Base-by-base conservation (phyloP, 805 yeast species). In the Kazachstania bromeliacearum region DNA sequence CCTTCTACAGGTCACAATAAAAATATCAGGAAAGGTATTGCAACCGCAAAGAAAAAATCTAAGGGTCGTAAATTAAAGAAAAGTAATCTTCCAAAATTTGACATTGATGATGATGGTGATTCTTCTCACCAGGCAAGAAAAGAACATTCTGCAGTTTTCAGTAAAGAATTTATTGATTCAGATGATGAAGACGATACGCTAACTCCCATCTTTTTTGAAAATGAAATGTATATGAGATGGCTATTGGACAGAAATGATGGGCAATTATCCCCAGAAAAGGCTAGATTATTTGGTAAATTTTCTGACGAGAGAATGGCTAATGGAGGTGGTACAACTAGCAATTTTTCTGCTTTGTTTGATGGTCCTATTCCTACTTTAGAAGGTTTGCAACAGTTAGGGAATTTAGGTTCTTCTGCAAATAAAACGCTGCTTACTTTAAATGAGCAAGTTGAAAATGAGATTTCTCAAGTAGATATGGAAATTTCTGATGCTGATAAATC, bases 161-260 rank as follows among this genome's bases (percentile, higher is more conserved):
- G 61, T 36, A 56, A 53, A 34, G 61, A 55, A 26, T 50, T 48
- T 31, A 53, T 59, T 34, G 62, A 58, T 35, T 57, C 63, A 17
- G 62, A 57, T 13, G 51, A 46, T 7, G 60, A 49, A 5, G 51
- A 50, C 15, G 48, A 43, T 3, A 17, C 33, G 0, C 33, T 48
- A 21, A 44, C 45, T 24, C 45, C 59, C 6, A 38, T 51, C 5
- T 57, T 57, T 30, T 59, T 51, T 39, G 62, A 59, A 39, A 59
- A 59, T 38, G 64, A 59, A 40, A 50, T 50, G 50, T 58, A 50
- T 31, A 39, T 56, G 54, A 55, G 62, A 34, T 51, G 44, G 41
- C 34, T 58, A 31, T 40, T 56, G 3, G 59, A 58, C 39, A 51
- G 41, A 28, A 37, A 52, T 33, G 29, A 39, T 19, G 60, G 62